These are phyloP conservation scores for Hypsizygus ulmarius DNA, from an alignment of 1,284 basidiomycete species.

Conservation along the genomic window DNA sequence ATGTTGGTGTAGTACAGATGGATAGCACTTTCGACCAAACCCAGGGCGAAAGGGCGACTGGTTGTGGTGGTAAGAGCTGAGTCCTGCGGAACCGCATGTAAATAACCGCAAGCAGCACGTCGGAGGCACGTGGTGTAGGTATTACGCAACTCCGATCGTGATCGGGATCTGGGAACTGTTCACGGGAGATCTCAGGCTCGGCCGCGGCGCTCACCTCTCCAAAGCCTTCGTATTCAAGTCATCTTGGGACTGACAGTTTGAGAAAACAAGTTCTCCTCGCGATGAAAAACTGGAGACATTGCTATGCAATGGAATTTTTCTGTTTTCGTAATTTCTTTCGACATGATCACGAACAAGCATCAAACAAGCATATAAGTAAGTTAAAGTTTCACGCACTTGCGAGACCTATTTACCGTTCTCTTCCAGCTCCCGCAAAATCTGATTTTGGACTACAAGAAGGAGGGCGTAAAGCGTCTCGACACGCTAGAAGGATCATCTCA, in stretches of 20 bases:
- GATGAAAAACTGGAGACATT: too few species aligned
- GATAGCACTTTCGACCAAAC: constrained; percentile 15
- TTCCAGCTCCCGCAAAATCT: constrained; percentile 37
- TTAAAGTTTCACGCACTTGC: too few species aligned
- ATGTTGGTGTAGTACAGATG: constrained; percentile 3
- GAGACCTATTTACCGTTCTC: constrained; percentile 18
- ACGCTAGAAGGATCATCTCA: constrained; percentile 30
- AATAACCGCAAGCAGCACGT: neutral
- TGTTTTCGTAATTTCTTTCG: too few species aligned
- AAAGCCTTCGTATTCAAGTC: too few species aligned
- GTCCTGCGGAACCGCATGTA: neutral
- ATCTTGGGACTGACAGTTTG: too few species aligned
- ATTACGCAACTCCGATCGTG: too few species aligned
- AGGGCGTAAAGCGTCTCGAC: constrained; percentile 51
- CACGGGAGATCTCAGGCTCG: too few species aligned
- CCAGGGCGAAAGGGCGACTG: constrained; percentile 11
- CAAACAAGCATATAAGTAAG: neutral
- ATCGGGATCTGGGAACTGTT: too few species aligned
- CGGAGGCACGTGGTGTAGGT: too few species aligned
- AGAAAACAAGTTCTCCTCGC: too few species aligned
- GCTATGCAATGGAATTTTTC: too few species aligned
- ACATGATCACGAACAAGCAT: neutral
- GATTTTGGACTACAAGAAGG: constrained; percentile 50
- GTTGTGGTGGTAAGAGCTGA: constrained; percentile 17
- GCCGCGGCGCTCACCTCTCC: too few species aligned